Conservation (phyloP, 2,329 filamentous ascomycete species). For the Escovopsis sp. region DNA sequence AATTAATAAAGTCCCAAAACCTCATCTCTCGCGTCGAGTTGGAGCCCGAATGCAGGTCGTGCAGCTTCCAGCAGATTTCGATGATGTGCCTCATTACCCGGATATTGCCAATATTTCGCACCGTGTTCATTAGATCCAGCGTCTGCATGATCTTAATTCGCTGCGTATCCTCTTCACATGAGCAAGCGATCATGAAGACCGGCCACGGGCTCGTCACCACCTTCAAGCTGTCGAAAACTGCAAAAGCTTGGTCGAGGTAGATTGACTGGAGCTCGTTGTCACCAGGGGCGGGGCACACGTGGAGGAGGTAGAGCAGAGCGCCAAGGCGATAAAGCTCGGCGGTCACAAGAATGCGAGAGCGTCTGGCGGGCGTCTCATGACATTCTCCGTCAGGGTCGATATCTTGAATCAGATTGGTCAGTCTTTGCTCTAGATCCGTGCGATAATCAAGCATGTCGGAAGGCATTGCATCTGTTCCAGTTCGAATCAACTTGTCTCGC, state of each 20-base stretch:
- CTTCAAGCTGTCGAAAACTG: constrained; percentile 19
- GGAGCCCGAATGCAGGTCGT: constrained; percentile 26
- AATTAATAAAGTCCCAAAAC: constrained; percentile 5
- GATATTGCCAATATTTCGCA: constrained; percentile 29
- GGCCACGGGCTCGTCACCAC: constrained; percentile 34
- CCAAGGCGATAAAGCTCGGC: constrained; percentile 36
- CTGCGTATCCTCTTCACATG: constrained; percentile 25
- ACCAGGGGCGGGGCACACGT: constrained; percentile 10
- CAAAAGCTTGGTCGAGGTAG: constrained; percentile 21
- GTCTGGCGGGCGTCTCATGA: constrained; percentile 13
- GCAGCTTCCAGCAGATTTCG: constrained; percentile 29
- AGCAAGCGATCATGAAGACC: constrained; percentile 30
- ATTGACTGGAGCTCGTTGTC: constrained; percentile 7
- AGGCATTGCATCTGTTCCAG: constrained; percentile 1
- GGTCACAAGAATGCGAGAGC: constrained; percentile 22
- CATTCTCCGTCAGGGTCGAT: constrained; percentile 4
- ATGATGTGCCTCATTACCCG: constrained; percentile 27
- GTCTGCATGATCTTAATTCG: constrained; percentile 23
- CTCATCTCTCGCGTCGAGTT: constrained; percentile 1
- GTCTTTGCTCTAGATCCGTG: constrained; percentile 5
- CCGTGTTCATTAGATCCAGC: constrained; percentile 26
- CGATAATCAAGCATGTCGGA: constrained; percentile 9
- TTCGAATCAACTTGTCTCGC: constrained; percentile 6
- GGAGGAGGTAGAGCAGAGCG: constrained; percentile 28
- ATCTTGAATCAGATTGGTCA: constrained; percentile 5